These are phyloP conservation scores for Cryptococcus floricola DNA, from an alignment of 1,284 basidiomycete species.

Conservation along the genomic window DNA sequence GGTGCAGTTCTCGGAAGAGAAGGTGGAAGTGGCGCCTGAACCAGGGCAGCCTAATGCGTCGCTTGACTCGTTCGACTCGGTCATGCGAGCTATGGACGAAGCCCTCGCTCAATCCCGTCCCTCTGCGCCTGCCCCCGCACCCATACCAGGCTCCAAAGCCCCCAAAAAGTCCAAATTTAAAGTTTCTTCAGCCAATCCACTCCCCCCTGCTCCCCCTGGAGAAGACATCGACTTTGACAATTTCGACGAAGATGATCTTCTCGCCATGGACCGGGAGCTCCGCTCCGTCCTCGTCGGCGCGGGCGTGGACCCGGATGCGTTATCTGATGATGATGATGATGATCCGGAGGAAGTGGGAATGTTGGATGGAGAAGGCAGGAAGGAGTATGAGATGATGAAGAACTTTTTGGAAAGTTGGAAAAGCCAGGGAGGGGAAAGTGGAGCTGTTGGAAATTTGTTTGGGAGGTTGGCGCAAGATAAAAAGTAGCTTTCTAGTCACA, in stretches of 20 bases:
- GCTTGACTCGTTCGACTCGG: constrained; percentile 85
- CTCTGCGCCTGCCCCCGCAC: background rate
- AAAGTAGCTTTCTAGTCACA: background rate
- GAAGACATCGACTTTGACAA: constrained; percentile 52
- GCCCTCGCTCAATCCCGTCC: constrained; percentile 56
- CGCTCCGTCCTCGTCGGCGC: constrained; percentile 60
- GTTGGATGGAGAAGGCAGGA: constrained; percentile 49
- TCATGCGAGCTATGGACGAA: constrained; percentile 90
- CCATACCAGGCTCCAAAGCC: background rate
- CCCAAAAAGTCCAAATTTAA: background rate
- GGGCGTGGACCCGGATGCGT: constrained; percentile 48
- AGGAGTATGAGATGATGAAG: constrained; percentile 86
- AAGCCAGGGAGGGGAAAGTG: constrained; percentile 76
- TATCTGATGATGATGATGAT: constrained; percentile 47
- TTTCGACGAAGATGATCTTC: constrained; percentile 60
- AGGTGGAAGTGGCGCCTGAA: background rate
- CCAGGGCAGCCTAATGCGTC: constrained; percentile 54
- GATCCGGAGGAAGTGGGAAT: constrained; percentile 49
- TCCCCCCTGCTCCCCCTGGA: constrained; percentile 27
- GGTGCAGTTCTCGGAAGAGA: constrained; percentile 8
- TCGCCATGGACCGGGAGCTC: constrained; percentile 81
- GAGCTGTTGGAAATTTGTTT: constrained; percentile 76
- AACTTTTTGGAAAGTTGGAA: constrained; percentile 94
- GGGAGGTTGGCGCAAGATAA: constrained; percentile 12
- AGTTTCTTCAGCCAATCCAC: constrained; percentile 15